phyloP scores from a whole-genome alignment of 179 eudicot genomes.

The Carnegiea gigantea region DNA sequence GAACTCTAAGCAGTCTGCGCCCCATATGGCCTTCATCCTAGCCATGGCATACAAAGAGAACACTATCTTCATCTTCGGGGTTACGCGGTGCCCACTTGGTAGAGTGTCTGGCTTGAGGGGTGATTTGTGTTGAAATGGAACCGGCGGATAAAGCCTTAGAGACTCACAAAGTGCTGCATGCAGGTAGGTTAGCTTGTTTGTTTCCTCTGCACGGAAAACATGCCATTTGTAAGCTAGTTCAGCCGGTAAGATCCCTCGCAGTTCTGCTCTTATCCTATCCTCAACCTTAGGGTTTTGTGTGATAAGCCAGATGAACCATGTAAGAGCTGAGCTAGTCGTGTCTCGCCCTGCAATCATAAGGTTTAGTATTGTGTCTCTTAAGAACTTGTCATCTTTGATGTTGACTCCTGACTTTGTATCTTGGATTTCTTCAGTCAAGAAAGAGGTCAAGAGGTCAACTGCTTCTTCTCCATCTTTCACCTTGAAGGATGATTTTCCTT shows the following conservation, averaged over 20 bases:
- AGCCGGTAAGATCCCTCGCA: constrained; percentile 21
- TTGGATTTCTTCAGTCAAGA: constrained; percentile 26
- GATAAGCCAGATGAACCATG: constrained; percentile 58
- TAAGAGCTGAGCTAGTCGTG: constrained; percentile 56
- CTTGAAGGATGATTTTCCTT: neutral
- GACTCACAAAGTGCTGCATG: constrained; percentile 51
- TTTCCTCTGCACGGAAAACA: constrained; percentile 34
- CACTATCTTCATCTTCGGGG: constrained; percentile 39
- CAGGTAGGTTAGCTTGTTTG: constrained; percentile 43
- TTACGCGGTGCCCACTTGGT: constrained; percentile 52
- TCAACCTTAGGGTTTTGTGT: constrained; percentile 42
- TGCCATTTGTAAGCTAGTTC: constrained; percentile 28
- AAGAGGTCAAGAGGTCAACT: constrained; percentile 40
- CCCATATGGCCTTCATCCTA: constrained; percentile 51
- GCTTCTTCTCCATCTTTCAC: constrained; percentile 24
- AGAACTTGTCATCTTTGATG: constrained; percentile 39
- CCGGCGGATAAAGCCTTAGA: constrained; percentile 55
- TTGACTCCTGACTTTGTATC: constrained; percentile 19
- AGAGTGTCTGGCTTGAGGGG: constrained; percentile 41
- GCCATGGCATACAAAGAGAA: constrained; percentile 56
- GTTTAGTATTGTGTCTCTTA: constrained; percentile 45
- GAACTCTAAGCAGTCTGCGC: constrained; percentile 44
- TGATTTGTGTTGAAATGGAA: constrained; percentile 52
- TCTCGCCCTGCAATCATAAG: constrained; percentile 56
- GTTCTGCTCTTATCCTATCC: constrained; percentile 41